Conservation (phyloP, 2,329 filamentous ascomycete genomes). For the Colletotrichum ledebouriae region DNA sequence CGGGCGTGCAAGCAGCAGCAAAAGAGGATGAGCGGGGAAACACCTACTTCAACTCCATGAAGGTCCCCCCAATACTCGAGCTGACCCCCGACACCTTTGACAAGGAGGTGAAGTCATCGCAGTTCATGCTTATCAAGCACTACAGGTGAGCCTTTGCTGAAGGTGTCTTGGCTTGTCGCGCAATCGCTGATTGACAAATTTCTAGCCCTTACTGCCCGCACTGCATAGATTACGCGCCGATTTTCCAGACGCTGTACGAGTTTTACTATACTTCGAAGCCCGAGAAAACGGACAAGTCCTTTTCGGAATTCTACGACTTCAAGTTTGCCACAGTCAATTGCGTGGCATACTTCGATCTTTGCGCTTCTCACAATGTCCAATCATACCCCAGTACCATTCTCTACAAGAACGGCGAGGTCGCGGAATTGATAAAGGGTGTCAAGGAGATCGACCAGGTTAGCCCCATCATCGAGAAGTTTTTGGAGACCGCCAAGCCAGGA, state of each 20-base stretch:
- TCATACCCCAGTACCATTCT: conserved; percentile 84
- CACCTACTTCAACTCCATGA: conserved; percentile 76
- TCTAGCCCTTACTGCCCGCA: conserved; percentile 74
- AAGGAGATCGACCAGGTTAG: conserved; percentile 77
- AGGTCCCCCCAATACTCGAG: conserved; percentile 75
- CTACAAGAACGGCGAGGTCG: conserved; percentile 81
- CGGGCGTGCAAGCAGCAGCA: conserved; percentile 56
- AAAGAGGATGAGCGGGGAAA: conserved; percentile 52
- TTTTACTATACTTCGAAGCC: conserved; percentile 92
- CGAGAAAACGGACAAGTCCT: conserved; percentile 68
- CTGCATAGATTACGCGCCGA: conserved; percentile 84
- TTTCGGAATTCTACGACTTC: conserved; percentile 88
- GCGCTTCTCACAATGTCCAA: conserved; percentile 73
- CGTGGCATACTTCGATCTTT: conserved; percentile 84
- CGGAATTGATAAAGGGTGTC: conserved; percentile 74
- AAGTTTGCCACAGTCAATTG: conserved; percentile 91
- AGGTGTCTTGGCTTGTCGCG: conserved; percentile 15
- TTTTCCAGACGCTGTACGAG: conserved; percentile 93
- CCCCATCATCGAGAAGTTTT: conserved; percentile 78
- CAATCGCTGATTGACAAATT: conserved; percentile 14
- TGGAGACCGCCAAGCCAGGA: conserved; percentile 85
- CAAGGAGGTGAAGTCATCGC: conserved; percentile 65
- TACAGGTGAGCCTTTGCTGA: conserved; percentile 68
- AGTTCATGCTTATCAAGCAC: conserved; percentile 72
- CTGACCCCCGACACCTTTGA: conserved; percentile 71